Evolutionary conservation across 352 stramenopile genomes (phyloP), one percentile per base, ranked within the genome.

Genomic region (Globisporangium recalcitrans): DNA sequence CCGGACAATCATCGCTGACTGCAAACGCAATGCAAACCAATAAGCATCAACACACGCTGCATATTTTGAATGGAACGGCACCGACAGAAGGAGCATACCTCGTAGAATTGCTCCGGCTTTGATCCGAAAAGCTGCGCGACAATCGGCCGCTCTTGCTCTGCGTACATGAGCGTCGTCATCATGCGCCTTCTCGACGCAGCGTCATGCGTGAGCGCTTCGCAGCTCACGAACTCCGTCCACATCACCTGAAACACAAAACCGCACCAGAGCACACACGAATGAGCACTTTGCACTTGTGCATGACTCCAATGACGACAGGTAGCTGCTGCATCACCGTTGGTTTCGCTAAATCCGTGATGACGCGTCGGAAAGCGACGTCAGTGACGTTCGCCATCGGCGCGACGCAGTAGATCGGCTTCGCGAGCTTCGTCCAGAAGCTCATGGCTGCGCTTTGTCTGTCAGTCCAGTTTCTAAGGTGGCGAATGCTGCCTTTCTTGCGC

Each of bases 181-280:
- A 93, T 93, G 59, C 81, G 81, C 52, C 72, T 63, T 14, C 82
- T 72, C 19, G 85, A 91, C 16, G 69, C 69, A 1, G 65, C 42
- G 57, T 91, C 77, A 59, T 90, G 73, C 26, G 79, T 85, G 27
- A 94, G 72, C 46, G 82, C 85, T 69, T 93, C 85, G 59, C 85
- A 93, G 68, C 85, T 94, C 40, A 92, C 85, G 36, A 94, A 94
- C 58, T 94, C 85, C 13, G 82, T 94, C 82, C 85, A 94, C 78
- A 88, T 89, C 51, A 88, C 67, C 72, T 75, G 58, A 29, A 49
- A 10, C 34, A 34, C 22, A 29, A 26, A 48, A 10, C 29, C 34
- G 7, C 36, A 34, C 31, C 11, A 13, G 31, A 29, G 29, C 10
- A 24, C 63, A 48, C 8, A 49, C 11, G 21, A 26, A 19, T 27